These are phyloP conservation scores for Metschnikowia bowlesiae DNA, from an alignment of 805 yeast species.

Conservation along the genomic window DNA sequence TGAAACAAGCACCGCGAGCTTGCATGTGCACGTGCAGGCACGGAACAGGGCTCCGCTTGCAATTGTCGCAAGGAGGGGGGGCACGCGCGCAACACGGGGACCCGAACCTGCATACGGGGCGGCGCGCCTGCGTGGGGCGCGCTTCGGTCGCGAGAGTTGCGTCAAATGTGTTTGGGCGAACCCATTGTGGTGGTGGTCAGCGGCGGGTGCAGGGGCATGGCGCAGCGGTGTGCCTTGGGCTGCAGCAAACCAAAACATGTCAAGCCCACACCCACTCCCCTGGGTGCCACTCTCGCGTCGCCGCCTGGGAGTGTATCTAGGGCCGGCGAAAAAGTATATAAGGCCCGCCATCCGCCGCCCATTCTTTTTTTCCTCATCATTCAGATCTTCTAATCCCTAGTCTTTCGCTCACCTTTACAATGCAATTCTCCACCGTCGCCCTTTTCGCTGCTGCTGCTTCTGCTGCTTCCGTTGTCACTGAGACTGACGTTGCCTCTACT, in stretches of 20 bases:
- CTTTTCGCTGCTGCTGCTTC: slow-evolving; percentile 29
- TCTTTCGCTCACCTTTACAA: slow-evolving; percentile 23
- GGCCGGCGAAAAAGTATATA: slow-evolving; percentile 6
- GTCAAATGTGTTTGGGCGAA: neutral
- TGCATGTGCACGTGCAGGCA: too few relatives aligned
- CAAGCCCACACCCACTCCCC: neutral
- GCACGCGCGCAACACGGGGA: too few relatives aligned
- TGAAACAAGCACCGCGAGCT: neutral
- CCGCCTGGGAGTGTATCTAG: neutral
- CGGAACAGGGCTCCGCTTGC: too few relatives aligned
- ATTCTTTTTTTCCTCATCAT: slow-evolving; percentile 14
- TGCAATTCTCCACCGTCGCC: slow-evolving; percentile 46
- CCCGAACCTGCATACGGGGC: neutral
- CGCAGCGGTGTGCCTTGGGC: neutral
- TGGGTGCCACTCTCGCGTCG: neutral
- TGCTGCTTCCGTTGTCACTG: slow-evolving; percentile 31
- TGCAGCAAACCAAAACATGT: slow-evolving; percentile 3
- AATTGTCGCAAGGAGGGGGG: too few relatives aligned
- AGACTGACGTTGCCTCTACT: slow-evolving; percentile 23
- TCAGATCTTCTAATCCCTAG: slow-evolving; percentile 23
- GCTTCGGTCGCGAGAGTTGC: neutral
- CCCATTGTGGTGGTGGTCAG: neutral
- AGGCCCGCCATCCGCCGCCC: slow-evolving; percentile 8
- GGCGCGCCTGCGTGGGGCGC: neutral
- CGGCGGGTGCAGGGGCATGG: neutral